Evolutionary conservation across 2,329 filamentous ascomycete genomes (phyloP).

Genomic region (Epichloe coenophiala): DNA sequence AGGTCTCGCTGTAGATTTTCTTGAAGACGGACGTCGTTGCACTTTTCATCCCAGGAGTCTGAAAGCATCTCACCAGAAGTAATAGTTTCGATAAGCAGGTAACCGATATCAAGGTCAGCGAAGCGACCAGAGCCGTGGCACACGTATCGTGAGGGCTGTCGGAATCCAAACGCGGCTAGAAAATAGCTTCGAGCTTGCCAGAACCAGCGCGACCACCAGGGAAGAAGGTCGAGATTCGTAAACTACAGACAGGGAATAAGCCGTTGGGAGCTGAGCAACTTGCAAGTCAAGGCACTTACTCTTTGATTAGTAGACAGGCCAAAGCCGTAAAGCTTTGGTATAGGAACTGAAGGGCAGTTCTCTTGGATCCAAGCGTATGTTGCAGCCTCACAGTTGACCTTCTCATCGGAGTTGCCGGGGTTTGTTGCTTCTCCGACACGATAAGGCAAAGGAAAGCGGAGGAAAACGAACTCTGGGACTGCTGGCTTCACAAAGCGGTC

Average conservation of each 20-base stretch:
- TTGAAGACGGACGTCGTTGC: conserved; percentile 3
- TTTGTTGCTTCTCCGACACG: conserved; percentile 21
- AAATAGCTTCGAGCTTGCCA: neutral
- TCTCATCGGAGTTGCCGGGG: conserved; percentile 28
- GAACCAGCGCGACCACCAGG: neutral
- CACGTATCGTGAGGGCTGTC: conserved; percentile 7
- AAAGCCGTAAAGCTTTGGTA: conserved; percentile 14
- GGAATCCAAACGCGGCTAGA: conserved; percentile 4
- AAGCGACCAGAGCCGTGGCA: conserved; percentile 4
- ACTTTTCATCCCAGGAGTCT: neutral
- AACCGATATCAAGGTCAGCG: conserved; percentile 8
- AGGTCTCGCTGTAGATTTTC: conserved; percentile 17
- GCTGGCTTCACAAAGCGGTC: neutral
- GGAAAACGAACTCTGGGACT: neutral
- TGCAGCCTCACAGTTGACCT: conserved; percentile 16
- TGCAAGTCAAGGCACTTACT: conserved; percentile 3
- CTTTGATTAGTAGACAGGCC: conserved; percentile 9
- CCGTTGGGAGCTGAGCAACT: neutral
- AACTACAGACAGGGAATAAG: neutral
- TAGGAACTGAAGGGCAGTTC: conserved; percentile 11
- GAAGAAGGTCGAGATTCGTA: neutral
- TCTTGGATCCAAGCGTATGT: conserved; percentile 11
- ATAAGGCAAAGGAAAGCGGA: conserved; percentile 9
- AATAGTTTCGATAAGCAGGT: conserved; percentile 11
- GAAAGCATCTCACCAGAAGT: neutral